Conservation (phyloP, 2,329 filamentous ascomycete species). For the Ophiocordyceps camponoti-floridani region DNA sequence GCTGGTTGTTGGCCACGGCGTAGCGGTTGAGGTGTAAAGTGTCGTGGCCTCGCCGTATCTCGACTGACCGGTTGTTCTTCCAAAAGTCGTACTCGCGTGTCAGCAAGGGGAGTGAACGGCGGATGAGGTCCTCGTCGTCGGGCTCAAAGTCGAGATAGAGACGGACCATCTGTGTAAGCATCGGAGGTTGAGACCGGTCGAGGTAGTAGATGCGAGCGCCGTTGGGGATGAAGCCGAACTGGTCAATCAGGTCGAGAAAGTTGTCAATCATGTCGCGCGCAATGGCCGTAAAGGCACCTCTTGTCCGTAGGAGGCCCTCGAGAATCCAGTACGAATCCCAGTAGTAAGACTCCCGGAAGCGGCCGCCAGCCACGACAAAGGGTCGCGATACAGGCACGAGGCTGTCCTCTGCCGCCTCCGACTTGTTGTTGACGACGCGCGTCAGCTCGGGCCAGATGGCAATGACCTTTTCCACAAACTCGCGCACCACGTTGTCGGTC, state of each 20-base stretch:
- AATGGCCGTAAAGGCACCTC: slow-evolving; percentile 43
- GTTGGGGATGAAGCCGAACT: slow-evolving; percentile 49
- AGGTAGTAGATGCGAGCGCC: slow-evolving; percentile 50
- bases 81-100: slow-evolving; percentile 48
- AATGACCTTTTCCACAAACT: slow-evolving; percentile 47
- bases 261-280: slow-evolving; percentile 52
- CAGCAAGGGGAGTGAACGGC: slow-evolving; percentile 41
- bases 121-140: slow-evolving; percentile 41
- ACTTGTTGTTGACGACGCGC: slow-evolving; percentile 11
- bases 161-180: slow-evolving; percentile 48
- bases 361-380: slow-evolving; percentile 54
- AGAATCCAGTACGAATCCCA: slow-evolving; percentile 57
- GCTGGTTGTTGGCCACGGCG: slow-evolving; percentile 43
- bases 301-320: slow-evolving; percentile 45
- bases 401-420: slow-evolving; percentile 17
- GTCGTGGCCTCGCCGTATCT: slow-evolving; percentile 23
- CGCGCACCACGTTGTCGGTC: slow-evolving; percentile 36
- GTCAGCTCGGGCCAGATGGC: slow-evolving; percentile 54
- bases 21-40: slow-evolving; percentile 40
- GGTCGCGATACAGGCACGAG: slow-evolving; percentile 49
- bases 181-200: slow-evolving; percentile 48
- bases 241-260: slow-evolving; percentile 47
- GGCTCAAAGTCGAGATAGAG: slow-evolving; percentile 42
- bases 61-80: slow-evolving; percentile 39
- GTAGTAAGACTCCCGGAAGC: slow-evolving; percentile 54